Base-by-base conservation (phyloP, 352 stramenopile species). In the Stramenopiles sp. region DNA sequence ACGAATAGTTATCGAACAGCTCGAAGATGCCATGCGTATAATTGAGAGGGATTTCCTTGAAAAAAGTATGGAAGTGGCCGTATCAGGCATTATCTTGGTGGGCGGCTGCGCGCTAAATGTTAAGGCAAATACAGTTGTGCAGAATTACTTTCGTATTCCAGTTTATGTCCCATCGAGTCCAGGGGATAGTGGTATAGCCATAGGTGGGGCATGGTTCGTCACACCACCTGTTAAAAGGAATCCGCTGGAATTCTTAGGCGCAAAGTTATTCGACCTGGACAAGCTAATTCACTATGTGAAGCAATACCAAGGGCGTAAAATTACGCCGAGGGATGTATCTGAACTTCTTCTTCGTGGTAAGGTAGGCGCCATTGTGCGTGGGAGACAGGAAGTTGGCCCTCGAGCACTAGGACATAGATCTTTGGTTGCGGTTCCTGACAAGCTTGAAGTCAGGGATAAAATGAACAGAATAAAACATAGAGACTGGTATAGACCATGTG, bases 401-500 rank as follows among this genome's bases (percentile, higher is more conserved):
- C 82, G 91, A 33, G 90, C 91, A 7, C 85, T 95, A 30, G 91
- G 91, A 7, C 87, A 91, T 87, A 85, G 91, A 27, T 93, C 88
- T 76, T 90, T 95, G 44, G 76, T 95, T 25, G 90, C 89, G 8
- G 87, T 92, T 85, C 89, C 91, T 7, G 82, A 87, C 8, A 87
- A 89, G 30, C 87, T 88, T 44, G 84, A 84, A 29, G 84, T 93
- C 1, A 85, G 91, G n/a, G 82, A 88, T 32, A 89, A 88, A 76
- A 90, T 93, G 67, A 93, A 93, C 81, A 81, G 87, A 55, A 88
- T 94, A 0, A 92, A 92, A 78, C 85, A 85, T 30, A 84, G 91
- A 80, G 91, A 95, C 84, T 89, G 85, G 75, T 94, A 93, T 80
- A 86, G 91, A 39, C 90, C 91, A 0, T 93, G 93, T 84, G 90